phyloP scores from a whole-genome alignment of 352 stramenopile genomes.

The Thalassiosira exigua region DNA sequence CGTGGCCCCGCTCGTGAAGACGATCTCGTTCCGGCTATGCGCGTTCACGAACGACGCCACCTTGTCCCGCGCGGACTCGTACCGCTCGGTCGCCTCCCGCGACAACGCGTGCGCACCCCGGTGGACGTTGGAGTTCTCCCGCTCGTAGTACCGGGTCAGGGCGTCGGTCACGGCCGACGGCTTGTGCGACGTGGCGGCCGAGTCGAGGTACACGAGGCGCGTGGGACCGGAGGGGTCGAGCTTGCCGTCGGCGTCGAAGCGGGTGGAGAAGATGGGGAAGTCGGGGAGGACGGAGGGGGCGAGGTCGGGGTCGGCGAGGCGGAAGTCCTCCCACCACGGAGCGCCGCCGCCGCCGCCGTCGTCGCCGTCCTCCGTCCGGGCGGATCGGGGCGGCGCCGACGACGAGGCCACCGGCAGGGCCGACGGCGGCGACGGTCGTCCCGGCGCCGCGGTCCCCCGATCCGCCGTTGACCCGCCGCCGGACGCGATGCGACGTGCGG shows the following conservation, averaged over 20 bases:
- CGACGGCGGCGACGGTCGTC: neutral
- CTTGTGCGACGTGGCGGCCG: conserved; percentile 88
- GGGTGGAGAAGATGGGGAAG: conserved; percentile 73
- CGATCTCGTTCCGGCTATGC: conserved; percentile 82
- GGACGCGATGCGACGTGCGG: neutral
- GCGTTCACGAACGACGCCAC: conserved; percentile 85
- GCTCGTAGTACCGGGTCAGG: conserved; percentile 82
- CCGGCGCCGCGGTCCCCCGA: too few species aligned
- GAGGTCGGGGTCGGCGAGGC: conserved; percentile 59
- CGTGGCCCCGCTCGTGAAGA: conserved; percentile 88
- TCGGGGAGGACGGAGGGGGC: conserved; percentile 60
- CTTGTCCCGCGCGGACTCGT: conserved; percentile 84
- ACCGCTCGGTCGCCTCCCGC: conserved; percentile 85
- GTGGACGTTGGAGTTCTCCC: conserved; percentile 88
- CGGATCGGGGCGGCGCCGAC: neutral
- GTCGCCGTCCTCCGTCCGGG: conserved; percentile 12
- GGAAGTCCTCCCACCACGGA: conserved; percentile 66
- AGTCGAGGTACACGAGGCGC: conserved; percentile 87
- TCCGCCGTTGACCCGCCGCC: too few species aligned
- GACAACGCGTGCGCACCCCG: conserved; percentile 86
- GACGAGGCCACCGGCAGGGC: conserved; percentile 30
- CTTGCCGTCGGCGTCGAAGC: conserved; percentile 38
- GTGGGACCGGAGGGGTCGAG: conserved; percentile 21
- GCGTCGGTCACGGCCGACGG: conserved; percentile 82
- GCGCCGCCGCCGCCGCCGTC: conserved; percentile 1